These are phyloP conservation scores for Stenogyne calaminthoides DNA, from an alignment of 305 asterid genomes.

Conservation along the genomic window DNA sequence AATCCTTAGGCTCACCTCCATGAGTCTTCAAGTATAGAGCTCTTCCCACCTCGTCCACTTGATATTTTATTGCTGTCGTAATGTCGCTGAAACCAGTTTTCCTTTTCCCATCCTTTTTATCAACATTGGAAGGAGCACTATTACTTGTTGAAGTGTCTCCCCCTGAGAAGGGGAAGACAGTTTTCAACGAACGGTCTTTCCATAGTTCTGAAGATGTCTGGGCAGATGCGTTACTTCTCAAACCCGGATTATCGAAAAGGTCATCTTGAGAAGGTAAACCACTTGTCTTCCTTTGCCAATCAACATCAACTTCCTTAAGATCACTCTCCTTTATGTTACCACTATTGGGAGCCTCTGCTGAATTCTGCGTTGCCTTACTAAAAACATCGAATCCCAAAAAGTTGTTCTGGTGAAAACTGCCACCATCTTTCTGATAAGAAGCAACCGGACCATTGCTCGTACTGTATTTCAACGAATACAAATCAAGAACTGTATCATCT, in stretches of 20 bases:
- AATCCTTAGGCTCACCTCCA: slow-evolving; percentile 56
- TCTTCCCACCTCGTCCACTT: slow-evolving; percentile 85
- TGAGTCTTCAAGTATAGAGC: slow-evolving; percentile 62
- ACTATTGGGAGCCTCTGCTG: slow-evolving; percentile 45
- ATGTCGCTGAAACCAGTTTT: slow-evolving; percentile 56
- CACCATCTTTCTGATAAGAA: slow-evolving; percentile 46
- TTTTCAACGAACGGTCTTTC: slow-evolving; percentile 74
- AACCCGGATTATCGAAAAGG: slow-evolving; percentile 46
- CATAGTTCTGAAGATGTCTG: slow-evolving; percentile 50
- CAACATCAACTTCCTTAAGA: slow-evolving; percentile 51
- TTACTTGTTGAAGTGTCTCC: slow-evolving; percentile 65
- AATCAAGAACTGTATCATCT: slow-evolving; percentile 67
- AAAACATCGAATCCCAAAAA: slow-evolving; percentile 57
- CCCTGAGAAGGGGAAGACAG: slow-evolving; percentile 60
- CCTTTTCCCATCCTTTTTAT: slow-evolving; percentile 64
- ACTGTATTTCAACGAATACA: slow-evolving; percentile 49
- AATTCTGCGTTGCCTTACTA: slow-evolving; percentile 39
- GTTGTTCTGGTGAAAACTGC: slow-evolving; percentile 36
- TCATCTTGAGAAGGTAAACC: slow-evolving; percentile 46
- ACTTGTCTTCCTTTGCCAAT: slow-evolving; percentile 42
- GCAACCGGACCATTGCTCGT: slow-evolving; percentile 47
- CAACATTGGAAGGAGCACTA: slow-evolving; percentile 38
- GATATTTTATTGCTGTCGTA: slow-evolving; percentile 63
- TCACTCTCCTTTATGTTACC: slow-evolving; percentile 46
- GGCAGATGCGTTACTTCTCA: slow-evolving; percentile 46